Base-by-base conservation (phyloP, 2,329 filamentous ascomycete species). In the Ophiosphaerella korrae region DNA sequence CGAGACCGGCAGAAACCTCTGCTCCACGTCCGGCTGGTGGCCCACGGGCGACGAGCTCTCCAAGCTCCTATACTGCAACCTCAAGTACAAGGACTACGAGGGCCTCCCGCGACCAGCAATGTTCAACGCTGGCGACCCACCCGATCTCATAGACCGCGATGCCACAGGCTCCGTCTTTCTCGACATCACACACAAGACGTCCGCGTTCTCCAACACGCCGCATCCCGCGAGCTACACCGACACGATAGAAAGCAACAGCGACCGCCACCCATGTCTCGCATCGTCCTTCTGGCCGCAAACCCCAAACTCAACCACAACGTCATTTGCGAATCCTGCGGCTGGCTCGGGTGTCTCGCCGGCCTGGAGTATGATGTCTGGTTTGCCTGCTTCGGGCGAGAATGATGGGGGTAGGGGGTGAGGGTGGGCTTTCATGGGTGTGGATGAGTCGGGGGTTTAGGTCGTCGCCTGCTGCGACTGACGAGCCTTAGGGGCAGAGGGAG, bases 1-100 rank as follows among this genome's bases (percentile, higher is more conserved):
- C 40, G 42, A 48, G 14, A 60, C 57, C 0, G 59, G 63, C 1
- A 52, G 63, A 13, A 64, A 64, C 42, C 44, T 64, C 1, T 64
- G 61, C 44, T 59, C 57, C 3, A 57, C 58, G 11, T 60, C 63
- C 21, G 63, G 56, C 7, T 63, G 59, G 61, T 64, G 63, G 61
- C 58, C 57, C 3, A 42, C 9, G 3, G 2, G 42, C 52, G 8
- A 48, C 34, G 21, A 26, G 43, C 2, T 48, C 4, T 41, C 55
- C 26, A 3, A 29, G 26, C 26, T 29, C 26, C 26, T 29, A 29
- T 11, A 29, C 26, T 29, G 11, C 26, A 29, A 29, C 11, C 26
- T 29, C 7, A 29, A 29, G 26, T 29, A 8, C 11, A 29, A 11
- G 26, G 26, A 29, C 7, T 29, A 8, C 26, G 11, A 29, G 7